phyloP scores from a whole-genome alignment of 352 stramenopile species.

The Pythium monospermum region DNA sequence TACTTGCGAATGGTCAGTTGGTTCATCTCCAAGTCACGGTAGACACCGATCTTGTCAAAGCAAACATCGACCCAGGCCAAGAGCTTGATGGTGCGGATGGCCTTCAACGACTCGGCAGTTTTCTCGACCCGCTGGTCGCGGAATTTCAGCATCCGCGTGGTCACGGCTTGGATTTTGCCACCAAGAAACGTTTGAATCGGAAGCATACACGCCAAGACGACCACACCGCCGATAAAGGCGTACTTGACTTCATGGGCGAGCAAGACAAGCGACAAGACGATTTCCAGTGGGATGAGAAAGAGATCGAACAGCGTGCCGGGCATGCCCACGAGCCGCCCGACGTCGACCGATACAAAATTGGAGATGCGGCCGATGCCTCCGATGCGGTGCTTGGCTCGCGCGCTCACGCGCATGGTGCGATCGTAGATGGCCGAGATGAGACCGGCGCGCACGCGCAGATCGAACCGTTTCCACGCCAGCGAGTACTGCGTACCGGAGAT shows the following conservation, averaged over 20 bases:
- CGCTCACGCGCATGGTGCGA: conserved; percentile 39
- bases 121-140: conserved; percentile 75
- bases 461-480: conserved; percentile 73
- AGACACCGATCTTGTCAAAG: conserved; percentile 40
- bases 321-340: conserved; percentile 68
- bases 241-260: conserved; percentile 77
- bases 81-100: conserved; percentile 78
- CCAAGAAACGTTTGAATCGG: conserved; percentile 79
- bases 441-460: conserved; percentile 62
- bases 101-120: conserved; percentile 58
- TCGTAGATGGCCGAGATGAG: conserved; percentile 69
- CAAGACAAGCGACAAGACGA: conserved; percentile 65
- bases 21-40: conserved; percentile 59
- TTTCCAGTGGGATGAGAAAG: conserved; percentile 71
- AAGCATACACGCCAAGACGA: conserved; percentile 76
- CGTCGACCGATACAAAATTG: conserved; percentile 76
- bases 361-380: conserved; percentile 62
- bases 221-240: conserved; percentile 76
- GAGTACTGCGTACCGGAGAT: conserved; percentile 76
- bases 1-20: conserved; percentile 81
- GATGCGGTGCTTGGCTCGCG: conserved; percentile 19
- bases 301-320: conserved; percentile 73
- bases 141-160: conserved; percentile 63
- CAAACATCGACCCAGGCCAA: conserved; percentile 56
- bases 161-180: conserved; percentile 72